These are phyloP conservation scores for Penicillium cosmopolitanum DNA, from an alignment of 495 filamentous ascomycete species.

Conservation along the genomic window DNA sequence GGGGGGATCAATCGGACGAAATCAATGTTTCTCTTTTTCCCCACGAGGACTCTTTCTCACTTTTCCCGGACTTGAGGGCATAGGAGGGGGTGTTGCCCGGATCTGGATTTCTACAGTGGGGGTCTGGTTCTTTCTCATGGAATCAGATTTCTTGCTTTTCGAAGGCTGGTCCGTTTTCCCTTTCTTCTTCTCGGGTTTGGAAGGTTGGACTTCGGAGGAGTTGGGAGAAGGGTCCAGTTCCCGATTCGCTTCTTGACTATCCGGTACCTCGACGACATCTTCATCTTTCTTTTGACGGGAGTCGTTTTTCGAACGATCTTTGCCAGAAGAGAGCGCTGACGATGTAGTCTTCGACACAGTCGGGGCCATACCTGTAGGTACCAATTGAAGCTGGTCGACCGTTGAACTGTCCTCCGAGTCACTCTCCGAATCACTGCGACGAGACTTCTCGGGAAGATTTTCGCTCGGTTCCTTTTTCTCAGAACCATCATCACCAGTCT, in stretches of 20 bases:
- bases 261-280: constrained; percentile 37
- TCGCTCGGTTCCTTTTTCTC: neutral
- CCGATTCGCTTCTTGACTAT: constrained; percentile 32
- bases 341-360: neutral
- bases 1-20: neutral
- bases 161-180: constrained; percentile 1
- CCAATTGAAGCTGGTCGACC: constrained; percentile 12
- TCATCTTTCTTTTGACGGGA: constrained; percentile 2
- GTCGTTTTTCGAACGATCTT: neutral
- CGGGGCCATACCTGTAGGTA: constrained; percentile 5
- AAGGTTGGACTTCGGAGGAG: neutral
- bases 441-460: neutral
- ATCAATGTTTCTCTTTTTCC: constrained; percentile 9
- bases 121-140: neutral
- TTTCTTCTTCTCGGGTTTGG: constrained; percentile 1
- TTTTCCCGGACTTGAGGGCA: constrained; percentile 3
- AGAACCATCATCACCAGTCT: neutral
- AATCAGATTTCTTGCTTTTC: neutral
- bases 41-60: constrained; percentile 12
- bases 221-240: neutral
- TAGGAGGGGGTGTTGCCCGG: constrained; percentile 30
- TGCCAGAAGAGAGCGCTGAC: neutral
- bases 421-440: neutral
- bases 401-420: neutral
- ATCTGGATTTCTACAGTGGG: constrained; percentile 23